phyloP scores from a whole-genome alignment of 1,139 yeast species.

The Suzukiozyma palmioleophila region DNA sequence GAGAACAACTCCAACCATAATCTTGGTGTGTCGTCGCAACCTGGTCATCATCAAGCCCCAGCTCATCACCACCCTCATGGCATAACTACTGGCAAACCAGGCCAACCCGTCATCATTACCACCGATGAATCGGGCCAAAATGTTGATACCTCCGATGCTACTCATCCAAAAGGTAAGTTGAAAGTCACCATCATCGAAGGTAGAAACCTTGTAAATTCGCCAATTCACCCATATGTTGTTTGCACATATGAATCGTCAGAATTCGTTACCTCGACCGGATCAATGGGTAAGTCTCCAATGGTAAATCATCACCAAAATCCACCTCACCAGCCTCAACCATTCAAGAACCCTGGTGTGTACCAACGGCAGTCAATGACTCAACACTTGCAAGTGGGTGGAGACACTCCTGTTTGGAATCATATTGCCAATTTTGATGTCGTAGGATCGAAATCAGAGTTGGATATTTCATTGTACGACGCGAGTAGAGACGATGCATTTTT shows the following conservation, averaged over 20 bases:
- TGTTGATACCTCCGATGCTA: constrained; percentile 10
- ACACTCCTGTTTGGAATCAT: constrained; percentile 76
- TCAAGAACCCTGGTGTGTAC: constrained; percentile 43
- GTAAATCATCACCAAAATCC: constrained; percentile 24
- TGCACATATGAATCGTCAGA: constrained; percentile 93
- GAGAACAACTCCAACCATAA: constrained; percentile 10
- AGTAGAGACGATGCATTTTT: constrained; percentile 75
- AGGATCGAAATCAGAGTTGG: constrained; percentile 76
- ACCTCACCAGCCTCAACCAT: constrained; percentile 9
- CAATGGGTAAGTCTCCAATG: constrained; percentile 42
- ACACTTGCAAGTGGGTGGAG: constrained; percentile 38
- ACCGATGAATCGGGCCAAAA: constrained; percentile 45
- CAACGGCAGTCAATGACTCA: constrained; percentile 67
- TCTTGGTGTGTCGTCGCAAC: constrained; percentile 7
- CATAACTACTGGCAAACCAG: constrained; percentile 12
- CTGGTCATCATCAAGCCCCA: constrained; percentile 9
- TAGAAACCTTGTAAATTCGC: constrained; percentile 47
- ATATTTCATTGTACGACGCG: constrained; percentile 84
- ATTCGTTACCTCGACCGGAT: constrained; percentile 75
- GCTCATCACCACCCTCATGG: constrained; percentile 6
- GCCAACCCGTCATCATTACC: constrained; percentile 38
- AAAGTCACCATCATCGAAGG: constrained; percentile 82
- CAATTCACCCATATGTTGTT: constrained; percentile 79
- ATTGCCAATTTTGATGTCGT: constrained; percentile 90
- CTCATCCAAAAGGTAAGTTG: constrained; percentile 74